phyloP scores from a whole-genome alignment of 129 eudicot species.

The carrot (Daucus carota) region DNA sequence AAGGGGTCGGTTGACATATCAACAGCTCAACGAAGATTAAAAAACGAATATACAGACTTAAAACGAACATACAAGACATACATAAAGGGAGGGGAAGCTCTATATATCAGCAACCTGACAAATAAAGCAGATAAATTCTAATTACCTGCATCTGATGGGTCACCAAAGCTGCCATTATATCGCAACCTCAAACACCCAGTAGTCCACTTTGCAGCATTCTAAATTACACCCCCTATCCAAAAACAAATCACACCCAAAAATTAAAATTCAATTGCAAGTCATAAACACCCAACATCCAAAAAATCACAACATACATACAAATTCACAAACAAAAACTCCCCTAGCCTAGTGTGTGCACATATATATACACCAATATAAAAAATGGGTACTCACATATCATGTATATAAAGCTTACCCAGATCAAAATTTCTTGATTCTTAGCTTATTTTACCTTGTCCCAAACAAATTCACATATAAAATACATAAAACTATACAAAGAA shows the following conservation, averaged over 20 bases:
- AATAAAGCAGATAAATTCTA: neutral
- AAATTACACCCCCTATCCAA: slow-evolving; percentile 7
- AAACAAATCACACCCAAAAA: neutral
- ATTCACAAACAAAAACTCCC: neutral
- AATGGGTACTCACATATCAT: neutral
- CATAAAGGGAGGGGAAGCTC: too few relatives aligned
- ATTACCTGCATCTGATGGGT: slow-evolving; percentile 64
- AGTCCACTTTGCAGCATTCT: slow-evolving; percentile 34
- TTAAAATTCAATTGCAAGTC: neutral
- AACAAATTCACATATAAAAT: neutral
- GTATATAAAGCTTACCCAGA: neutral
- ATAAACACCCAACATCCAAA: neutral
- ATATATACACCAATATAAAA: too few relatives aligned
- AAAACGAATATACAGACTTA: neutral
- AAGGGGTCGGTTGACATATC: too few relatives aligned
- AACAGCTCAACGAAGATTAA: neutral
- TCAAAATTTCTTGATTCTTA: neutral
- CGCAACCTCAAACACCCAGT: slow-evolving; percentile 23
- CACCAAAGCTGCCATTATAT: slow-evolving; percentile 54
- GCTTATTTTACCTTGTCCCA: neutral
- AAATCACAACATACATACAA: neutral
- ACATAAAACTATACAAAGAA: too few relatives aligned
- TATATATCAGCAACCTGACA: neutral
- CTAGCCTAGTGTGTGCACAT: neutral
- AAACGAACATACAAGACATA: neutral